Base-by-base conservation (phyloP, 176 grass and related monocot genomes). In the Musa beccarii region DNA sequence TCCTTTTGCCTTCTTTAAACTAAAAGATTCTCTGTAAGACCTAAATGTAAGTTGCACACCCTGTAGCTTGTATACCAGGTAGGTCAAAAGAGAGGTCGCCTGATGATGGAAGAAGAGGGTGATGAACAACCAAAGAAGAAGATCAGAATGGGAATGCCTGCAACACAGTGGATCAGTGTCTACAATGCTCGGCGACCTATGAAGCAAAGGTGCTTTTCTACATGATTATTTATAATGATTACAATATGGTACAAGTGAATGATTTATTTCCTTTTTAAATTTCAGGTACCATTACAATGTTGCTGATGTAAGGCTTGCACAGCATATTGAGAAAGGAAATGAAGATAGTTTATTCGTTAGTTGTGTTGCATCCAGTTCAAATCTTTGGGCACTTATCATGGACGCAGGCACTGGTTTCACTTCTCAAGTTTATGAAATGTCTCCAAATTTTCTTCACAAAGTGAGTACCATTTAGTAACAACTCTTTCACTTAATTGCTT, bases 371-470 rank as follows among this genome's bases (percentile, higher is more conserved):
- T 72, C 70, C 51, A 51, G 29, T 53, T 52, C 69, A 72, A 72
- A 53, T 72, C 69, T 72, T 13, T 72, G 49, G 50, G 69, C 69
- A 17, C 50, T 53, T 16, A 19, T 69, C 17, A 49, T 69, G 67
- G 67, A 53, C 49, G 69, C 14, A 3, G 69, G 69, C 43, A 52
- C 43, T 72, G 69, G 69, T 16, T 69, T 43, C 50, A 52, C 9
- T 72, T 24, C 67, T 49, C 67, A 72, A 53, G 69, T 52, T 72
- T 53, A 72, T 72, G 50, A 72, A 21, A 10, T 72, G 19, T 72
- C 69, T 9, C 69, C 69, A 72, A 17, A 43, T 69, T 69, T 69
- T 69, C 67, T 69, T 28, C 67, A 69, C 67, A 69, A 69, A 69
- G 67, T 69, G 11, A 69, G 67, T 49, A 43, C 67, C 26, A 6